These are phyloP conservation scores for Nissolia schottii DNA, from an alignment of 306 rosid species.

Conservation along the genomic window DNA sequence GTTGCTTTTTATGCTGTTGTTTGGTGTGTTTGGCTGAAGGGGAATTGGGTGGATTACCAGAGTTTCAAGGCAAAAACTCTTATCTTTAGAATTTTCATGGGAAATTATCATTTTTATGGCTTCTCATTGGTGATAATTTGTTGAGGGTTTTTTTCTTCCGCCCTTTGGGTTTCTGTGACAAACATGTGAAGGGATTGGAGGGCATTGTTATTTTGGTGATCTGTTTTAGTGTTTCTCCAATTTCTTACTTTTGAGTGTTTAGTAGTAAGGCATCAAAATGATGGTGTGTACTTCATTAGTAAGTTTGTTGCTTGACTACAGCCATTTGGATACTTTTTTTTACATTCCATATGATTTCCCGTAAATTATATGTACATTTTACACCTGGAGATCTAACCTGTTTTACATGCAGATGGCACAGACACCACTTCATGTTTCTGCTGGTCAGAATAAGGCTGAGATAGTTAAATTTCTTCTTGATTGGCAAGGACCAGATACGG, in stretches of 20 bases:
- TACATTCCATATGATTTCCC: neutral
- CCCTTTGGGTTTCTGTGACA: constrained; percentile 3
- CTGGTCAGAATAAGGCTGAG: constrained; percentile 72
- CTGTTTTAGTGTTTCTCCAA: neutral
- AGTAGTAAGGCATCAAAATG: neutral
- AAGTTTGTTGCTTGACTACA: constrained; percentile 3
- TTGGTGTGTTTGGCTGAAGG: constrained; percentile 8
- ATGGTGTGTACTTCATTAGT: neutral
- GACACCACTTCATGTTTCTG: constrained; percentile 88
- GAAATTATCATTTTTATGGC: neutral
- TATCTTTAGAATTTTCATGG: neutral
- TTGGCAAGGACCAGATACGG: constrained; percentile 62
- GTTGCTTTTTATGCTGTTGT: neutral
- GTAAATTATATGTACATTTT: neutral
- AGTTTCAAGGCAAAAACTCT: neutral
- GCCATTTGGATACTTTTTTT: neutral
- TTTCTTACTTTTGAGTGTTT: neutral
- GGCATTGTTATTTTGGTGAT: constrained; percentile 4
- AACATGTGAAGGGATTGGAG: neutral
- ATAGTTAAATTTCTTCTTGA: constrained; percentile 81
- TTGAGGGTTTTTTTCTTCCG: neutral
- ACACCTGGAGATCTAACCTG: constrained; percentile 9
- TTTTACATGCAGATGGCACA: constrained; percentile 70
- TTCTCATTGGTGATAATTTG: constrained; percentile 1
- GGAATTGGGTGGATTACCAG: neutral